phyloP scores from a whole-genome alignment of 164 flowering plant genomes.

The Piper betle region DNA sequence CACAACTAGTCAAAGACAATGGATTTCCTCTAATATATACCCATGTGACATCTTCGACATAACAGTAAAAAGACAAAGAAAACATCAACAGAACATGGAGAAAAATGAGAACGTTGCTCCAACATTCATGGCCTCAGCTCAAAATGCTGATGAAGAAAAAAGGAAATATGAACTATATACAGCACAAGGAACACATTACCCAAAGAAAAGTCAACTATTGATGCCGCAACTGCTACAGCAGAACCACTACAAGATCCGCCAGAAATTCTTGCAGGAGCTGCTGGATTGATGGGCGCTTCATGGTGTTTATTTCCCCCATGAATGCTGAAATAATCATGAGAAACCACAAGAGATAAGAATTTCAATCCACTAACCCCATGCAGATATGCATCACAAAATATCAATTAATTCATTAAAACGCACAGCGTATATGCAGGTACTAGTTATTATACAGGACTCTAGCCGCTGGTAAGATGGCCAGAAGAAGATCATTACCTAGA shows the following conservation, averaged over 20 bases:
- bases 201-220: conserved; percentile 70
- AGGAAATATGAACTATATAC: not conserved
- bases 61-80: too few relatives aligned
- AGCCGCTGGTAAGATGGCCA: too few relatives aligned
- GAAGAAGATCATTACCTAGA: too few relatives aligned
- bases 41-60: too few relatives aligned
- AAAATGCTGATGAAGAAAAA: not conserved
- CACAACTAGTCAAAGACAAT: too few relatives aligned
- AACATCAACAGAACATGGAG: not conserved
- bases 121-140: not conserved
- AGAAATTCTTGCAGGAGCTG: conserved; percentile 42
- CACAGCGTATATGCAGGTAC: too few relatives aligned
- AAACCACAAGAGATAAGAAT: too few relatives aligned
- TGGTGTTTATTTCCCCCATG: conserved; percentile 79
- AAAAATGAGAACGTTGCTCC: not conserved
- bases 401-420: too few relatives aligned
- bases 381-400: too few relatives aligned
- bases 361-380: too few relatives aligned
- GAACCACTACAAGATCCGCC: conserved; percentile 96
- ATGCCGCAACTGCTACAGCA: conserved; percentile 85
- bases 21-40: too few relatives aligned
- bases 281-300: conserved; percentile 80
- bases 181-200: conserved; percentile 34
- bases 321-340: conserved; percentile 32
- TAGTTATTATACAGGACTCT: too few relatives aligned